Evolutionary conservation across 2,329 filamentous ascomycete genomes (phyloP).

Genomic region (Talaromyces verruculosus): DNA sequence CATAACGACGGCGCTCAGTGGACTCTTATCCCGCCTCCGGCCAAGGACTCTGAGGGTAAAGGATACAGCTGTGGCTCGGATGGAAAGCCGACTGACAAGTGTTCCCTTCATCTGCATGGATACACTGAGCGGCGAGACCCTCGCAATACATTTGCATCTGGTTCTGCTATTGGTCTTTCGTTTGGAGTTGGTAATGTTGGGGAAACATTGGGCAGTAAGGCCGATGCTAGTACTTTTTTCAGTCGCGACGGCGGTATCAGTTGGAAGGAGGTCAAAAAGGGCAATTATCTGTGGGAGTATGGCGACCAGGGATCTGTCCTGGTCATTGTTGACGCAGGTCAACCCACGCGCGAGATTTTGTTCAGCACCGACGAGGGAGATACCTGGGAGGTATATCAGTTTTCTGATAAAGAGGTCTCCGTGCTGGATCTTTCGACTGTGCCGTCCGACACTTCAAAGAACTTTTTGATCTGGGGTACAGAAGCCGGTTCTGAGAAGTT

Average conservation of each 20-base stretch:
- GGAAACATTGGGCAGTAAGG: constrained; percentile 40
- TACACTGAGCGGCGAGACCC: constrained; percentile 88
- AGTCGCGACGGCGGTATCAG: constrained; percentile 85
- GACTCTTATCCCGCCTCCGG: constrained; percentile 72
- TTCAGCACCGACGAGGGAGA: constrained; percentile 81
- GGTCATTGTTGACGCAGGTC: constrained; percentile 74
- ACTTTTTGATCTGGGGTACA: constrained; percentile 85
- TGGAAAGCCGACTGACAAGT: constrained; percentile 60
- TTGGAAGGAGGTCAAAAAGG: constrained; percentile 84
- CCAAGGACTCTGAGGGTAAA: constrained; percentile 68
- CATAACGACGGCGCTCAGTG: constrained; percentile 95
- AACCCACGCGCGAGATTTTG: constrained; percentile 65
- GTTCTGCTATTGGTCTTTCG: constrained; percentile 85
- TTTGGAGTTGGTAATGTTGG: constrained; percentile 92
- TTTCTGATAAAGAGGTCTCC: constrained; percentile 68
- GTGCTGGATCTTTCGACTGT: constrained; percentile 83
- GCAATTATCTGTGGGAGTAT: constrained; percentile 88
- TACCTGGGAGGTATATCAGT: constrained; percentile 74
- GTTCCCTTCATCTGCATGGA: constrained; percentile 87
- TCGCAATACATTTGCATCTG: constrained; percentile 81
- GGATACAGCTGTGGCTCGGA: constrained; percentile 65
- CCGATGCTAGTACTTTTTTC: constrained; percentile 83
- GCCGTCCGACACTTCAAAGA: constrained; percentile 82
- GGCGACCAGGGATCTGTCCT: constrained; percentile 94
- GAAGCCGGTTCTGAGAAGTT: constrained; percentile 51